Base-by-base conservation (phyloP, 495 filamentous ascomycete genomes). In the Neurospora intermedia region DNA sequence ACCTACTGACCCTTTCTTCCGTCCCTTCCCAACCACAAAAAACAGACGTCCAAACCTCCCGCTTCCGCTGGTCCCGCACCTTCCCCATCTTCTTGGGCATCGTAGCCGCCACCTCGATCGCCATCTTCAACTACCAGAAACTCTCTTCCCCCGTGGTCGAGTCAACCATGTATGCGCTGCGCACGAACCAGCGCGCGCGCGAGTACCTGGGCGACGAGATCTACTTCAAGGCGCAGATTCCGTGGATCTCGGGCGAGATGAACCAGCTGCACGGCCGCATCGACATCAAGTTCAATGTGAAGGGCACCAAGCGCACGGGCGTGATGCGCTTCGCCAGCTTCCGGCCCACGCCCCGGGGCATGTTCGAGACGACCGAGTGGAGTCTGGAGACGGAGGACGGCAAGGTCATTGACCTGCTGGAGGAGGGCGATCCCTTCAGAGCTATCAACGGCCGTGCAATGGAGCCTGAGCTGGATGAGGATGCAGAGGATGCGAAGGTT, bases 51-150 rank as follows among this genome's bases (percentile, higher is more conserved):
- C 77, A 81, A 31, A 41, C 66, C 27, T 75, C 72, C 40, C 74
- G 75, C 70, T 84, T 81, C 79, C 80, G 78, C 45, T 88, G 85
- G 82, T 74, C 75, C 62, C 82, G 83, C 71, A 87, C 88, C 10
- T 70, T 89, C 35, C 87, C 88, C 45, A 74, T 87, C 72, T 89
- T 90, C 82, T 74, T 85, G 38, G 81, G 85, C 48, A 81, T 90
- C 66, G 85, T 95, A 70, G 87, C 87, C 42, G 84, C 84, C 23
- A 90, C 89, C 70, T 89, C 91, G 74, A 83, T 96, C 45, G 92
- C 89, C 59, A 96, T 97, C 80, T 98, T 99, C 91, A 99, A 99
- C 85, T 98, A 99, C 87, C 95, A 99, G 78, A 97, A 97, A 79
- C 87, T 89, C 3, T 93, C 91, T 3, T 92, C 89, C 20, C 91